A percentile compares a stretch with the other conserved stretches of the same genome.
These are phyloP conservation scores for Cenchrus purpureus DNA, from an alignment of 176 grass and related monocot species.

Conservation along the genomic window DNA sequence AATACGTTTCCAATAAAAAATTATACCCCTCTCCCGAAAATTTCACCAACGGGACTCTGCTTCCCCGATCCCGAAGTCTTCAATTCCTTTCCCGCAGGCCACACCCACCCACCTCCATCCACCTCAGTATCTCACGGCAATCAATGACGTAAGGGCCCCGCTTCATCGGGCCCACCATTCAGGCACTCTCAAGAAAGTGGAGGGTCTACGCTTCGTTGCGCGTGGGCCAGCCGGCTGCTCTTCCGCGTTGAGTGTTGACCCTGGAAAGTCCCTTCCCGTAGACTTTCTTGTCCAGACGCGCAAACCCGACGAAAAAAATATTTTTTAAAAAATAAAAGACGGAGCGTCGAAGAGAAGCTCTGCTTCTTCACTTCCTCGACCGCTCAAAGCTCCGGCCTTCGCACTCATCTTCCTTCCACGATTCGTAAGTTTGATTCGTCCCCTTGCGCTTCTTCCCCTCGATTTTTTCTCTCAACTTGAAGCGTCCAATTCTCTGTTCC, in stretches of 20 bases:
- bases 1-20: too few species aligned
- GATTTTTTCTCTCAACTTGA: neutral
- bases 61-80: conserved; percentile 17
- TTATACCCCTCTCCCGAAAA: too few species aligned
- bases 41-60: too few species aligned
- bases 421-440: conserved; percentile 9
- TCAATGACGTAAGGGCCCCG: neutral
- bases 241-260: conserved; percentile 46
- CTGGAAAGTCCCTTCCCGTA: conserved; percentile 25
- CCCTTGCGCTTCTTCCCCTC: neutral
- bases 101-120: neutral
- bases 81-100: neutral
- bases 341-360: conserved; percentile 20
- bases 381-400: conserved; percentile 3
- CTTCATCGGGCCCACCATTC: fast-evolving
- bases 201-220: neutral
- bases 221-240: conserved; percentile 20
- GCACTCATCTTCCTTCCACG: neutral
- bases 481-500: neutral
- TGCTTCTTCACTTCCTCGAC: conserved; percentile 22
- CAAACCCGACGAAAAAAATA: conserved; percentile 28
- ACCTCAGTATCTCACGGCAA: neutral
- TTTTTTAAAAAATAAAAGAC: neutral
- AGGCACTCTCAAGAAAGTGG: fast-evolving
- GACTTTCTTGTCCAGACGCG: conserved; percentile 52